Percentiles rank a stretch among this genome's conserved stretches.
Conservation (phyloP, 805 yeast genomes). For the Saccharomycopsis microspora region DNA sequence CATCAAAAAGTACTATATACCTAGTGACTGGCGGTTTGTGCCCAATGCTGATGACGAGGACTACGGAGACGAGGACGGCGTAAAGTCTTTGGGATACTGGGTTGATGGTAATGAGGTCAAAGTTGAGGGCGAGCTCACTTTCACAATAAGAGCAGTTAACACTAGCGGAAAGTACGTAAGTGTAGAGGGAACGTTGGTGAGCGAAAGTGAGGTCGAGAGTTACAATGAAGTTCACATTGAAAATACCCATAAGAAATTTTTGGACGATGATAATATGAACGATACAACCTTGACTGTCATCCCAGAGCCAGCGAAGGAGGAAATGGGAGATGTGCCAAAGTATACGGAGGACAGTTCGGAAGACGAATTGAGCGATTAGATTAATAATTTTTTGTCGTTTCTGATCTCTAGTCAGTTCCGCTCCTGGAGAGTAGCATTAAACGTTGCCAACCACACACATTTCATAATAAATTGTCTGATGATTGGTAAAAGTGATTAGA, state of each 20-base stretch:
- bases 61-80: conserved; percentile 34
- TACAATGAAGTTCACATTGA: background rate
- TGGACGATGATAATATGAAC: conserved; percentile 7
- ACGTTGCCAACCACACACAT: too few relatives aligned
- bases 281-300: conserved; percentile 11
- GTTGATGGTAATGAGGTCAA: conserved; percentile 60
- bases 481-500: too few relatives aligned
- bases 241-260: conserved; percentile 14
- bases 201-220: conserved; percentile 46
- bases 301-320: conserved; percentile 15
- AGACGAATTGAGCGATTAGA: conserved; percentile 1
- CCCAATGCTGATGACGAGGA: conserved; percentile 61
- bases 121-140: conserved; percentile 73
- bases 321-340: conserved; percentile 7
- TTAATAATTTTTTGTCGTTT: too few relatives aligned
- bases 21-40: conserved; percentile 75
- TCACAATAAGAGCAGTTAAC: conserved; percentile 61
- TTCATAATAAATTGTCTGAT: too few relatives aligned
- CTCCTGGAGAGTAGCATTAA: too few relatives aligned
- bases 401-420: too few relatives aligned
- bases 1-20: conserved; percentile 75
- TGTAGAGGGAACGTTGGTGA: conserved; percentile 74
- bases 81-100: conserved; percentile 79
- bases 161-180: conserved; percentile 75
- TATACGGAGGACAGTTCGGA: conserved; percentile 2